phyloP scores from a whole-genome alignment of 345 rosid genomes.

The Crucihimalaya himalaica region DNA sequence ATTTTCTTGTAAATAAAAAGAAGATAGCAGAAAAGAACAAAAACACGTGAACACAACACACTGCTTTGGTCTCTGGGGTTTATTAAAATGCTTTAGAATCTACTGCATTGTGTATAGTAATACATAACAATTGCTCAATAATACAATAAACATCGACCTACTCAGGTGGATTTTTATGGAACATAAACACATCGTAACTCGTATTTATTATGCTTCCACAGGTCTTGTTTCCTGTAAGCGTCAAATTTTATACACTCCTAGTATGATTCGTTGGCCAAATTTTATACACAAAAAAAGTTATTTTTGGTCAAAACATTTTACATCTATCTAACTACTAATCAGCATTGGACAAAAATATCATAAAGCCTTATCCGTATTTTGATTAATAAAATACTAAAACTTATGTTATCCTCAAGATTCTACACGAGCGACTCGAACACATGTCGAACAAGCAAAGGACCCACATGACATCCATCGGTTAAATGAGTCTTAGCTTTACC shows the following conservation, averaged over 20 bases:
- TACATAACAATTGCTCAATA: neutral
- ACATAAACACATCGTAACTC: constrained; percentile 20
- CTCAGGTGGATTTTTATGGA: constrained; percentile 24
- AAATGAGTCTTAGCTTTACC: neutral
- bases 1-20: neutral
- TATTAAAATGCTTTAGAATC: constrained; percentile 12
- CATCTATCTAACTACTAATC: neutral
- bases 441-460: constrained; percentile 1
- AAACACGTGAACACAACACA: constrained; percentile 36
- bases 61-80: constrained; percentile 18
- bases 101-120: neutral
- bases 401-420: neutral
- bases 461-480: neutral
- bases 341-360: neutral
- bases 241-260: too few relatives aligned
- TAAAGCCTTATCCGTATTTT: constrained; percentile 1
- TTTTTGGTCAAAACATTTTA: constrained; percentile 1
- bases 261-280: too few relatives aligned
- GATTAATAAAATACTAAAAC: neutral
- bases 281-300: too few relatives aligned
- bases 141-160: constrained; percentile 20
- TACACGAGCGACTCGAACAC: neutral
- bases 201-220: constrained; percentile 20
- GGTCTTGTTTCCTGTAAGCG: neutral
- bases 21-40: constrained; percentile 28